phyloP scores from a whole-genome alignment of 768 basidiomycete species.

The Agaricus bisporus region DNA sequence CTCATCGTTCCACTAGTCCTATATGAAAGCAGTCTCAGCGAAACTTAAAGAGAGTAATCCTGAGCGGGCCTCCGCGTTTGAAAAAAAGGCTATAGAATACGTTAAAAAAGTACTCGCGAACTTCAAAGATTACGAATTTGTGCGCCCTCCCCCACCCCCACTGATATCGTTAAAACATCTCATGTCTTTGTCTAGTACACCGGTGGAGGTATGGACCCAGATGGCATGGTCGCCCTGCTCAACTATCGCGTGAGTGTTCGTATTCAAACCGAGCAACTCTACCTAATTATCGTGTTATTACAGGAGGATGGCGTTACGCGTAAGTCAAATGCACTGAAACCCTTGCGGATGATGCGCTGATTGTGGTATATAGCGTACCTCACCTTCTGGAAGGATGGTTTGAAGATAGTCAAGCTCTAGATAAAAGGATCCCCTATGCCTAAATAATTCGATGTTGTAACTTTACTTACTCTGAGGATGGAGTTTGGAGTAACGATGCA shows the following conservation, averaged over 20 bases:
- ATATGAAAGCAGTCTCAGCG: constrained; percentile 89
- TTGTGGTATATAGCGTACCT: constrained; percentile 58
- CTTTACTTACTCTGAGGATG: not conserved
- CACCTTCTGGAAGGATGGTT: constrained; percentile 94
- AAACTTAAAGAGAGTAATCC: constrained; percentile 49
- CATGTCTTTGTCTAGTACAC: constrained; percentile 42
- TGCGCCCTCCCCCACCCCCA: constrained; percentile 28
- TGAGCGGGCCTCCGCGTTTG: constrained; percentile 66
- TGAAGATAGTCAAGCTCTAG: constrained; percentile 74
- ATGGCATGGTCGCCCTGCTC: constrained; percentile 91
- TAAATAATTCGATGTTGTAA: too few relatives aligned
- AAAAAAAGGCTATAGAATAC: constrained; percentile 68
- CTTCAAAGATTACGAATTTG: constrained; percentile 95
- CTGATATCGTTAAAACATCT: not conserved
- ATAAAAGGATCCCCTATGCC: too few relatives aligned
- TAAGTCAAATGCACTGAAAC: constrained; percentile 30
- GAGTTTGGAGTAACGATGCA: not conserved
- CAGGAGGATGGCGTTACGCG: constrained; percentile 80
- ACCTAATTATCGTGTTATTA: constrained; percentile 10
- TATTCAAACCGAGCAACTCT: not conserved
- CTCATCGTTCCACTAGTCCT: constrained; percentile 43
- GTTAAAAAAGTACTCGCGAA: constrained; percentile 87
- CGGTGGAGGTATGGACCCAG: constrained; percentile 72
- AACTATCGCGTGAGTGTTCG: constrained; percentile 79
- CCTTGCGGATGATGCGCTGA: constrained; percentile 5